phyloP scores from a whole-genome alignment of 2,329 filamentous ascomycete genomes.

The Lecanosticta acicola region DNA sequence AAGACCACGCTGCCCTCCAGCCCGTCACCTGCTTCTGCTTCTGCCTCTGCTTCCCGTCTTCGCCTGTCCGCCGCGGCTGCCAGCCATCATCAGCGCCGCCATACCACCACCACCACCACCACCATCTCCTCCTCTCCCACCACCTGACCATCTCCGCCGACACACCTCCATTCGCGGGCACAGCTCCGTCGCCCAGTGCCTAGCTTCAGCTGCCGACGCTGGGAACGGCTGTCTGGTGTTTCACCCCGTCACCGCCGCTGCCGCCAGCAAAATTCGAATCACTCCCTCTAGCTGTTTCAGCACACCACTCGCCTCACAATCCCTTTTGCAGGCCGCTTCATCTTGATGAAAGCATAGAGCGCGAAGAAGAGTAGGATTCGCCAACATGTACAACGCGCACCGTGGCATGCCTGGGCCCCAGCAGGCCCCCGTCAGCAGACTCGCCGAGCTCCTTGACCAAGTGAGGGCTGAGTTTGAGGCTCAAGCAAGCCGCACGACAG shows the following conservation, averaged over 20 bases:
- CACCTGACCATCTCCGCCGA: background rate
- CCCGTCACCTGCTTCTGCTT: background rate
- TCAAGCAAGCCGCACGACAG: constrained; percentile 64
- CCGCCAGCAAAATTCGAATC: constrained; percentile 1
- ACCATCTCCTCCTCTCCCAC: no score
- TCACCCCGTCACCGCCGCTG: constrained; percentile 7
- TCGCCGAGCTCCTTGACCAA: constrained; percentile 88
- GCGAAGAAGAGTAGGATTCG: constrained; percentile 9
- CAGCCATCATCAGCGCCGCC: background rate
- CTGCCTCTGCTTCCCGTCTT: background rate
- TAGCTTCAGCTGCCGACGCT: background rate
- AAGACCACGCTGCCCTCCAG: background rate
- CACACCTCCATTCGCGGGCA: background rate
- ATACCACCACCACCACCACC: constrained; percentile 3
- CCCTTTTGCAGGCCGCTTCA: no score
- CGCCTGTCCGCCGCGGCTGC: background rate
- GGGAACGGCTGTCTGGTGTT: constrained; percentile 2
- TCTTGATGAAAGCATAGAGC: background rate
- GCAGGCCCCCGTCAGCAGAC: constrained; percentile 63
- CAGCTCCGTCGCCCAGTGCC: background rate
- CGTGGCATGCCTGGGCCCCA: constrained; percentile 63
- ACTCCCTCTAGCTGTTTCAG: background rate
- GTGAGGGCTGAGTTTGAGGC: constrained; percentile 87
- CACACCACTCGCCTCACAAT: no score
- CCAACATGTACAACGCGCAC: constrained; percentile 76